Base-by-base conservation (phyloP, 2,329 filamentous ascomycete genomes). In the Aspergillus puulaauensis region DNA sequence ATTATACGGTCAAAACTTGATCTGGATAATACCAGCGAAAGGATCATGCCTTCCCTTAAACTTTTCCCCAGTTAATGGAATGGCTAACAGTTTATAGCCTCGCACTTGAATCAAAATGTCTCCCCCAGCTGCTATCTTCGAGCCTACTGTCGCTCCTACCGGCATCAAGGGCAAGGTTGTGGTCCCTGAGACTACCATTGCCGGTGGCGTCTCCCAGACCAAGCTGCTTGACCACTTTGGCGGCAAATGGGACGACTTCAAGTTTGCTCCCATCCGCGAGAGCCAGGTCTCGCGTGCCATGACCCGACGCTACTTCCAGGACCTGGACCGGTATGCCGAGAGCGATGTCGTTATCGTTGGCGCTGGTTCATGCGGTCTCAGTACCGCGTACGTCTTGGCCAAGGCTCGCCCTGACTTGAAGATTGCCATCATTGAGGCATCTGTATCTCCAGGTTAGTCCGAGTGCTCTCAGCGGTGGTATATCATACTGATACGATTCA, bases 1-100 rank as follows among this genome's bases (percentile, higher is more conserved):
- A 95, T 87, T 86, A 95, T 89, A 95, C 90, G 90, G 91, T 88
- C 82, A 82, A 80, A 91, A 93, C 90, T 93, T 93, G 90, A 93
- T 93, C 90, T 91, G 90, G 91, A 93, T 93, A 93, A 95, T 95
- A 91, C 91, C 90, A 92, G 92, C 92, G 92, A 92, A 95, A 96
- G 92, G 89, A 96, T 95, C 91, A 96, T 96, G 91, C 90, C 84
- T 84, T 83, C 80, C 80, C 77, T 78, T 74, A n/a, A 6, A 69
- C 73, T 73, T 68, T 70, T 64, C 66, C 68, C 70, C 67, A 63
- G 59, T 55, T 65, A 63, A 62, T 69, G 68, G 77, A 78, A 75
- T 71, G 68, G 66, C 63, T 74, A 70, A 70, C 70, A 78, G 70
- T 70, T 69, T 61, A 65, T 62, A 69, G 67, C 63, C 51, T 64